Conservation (phyloP, 768 basidiomycete species). For the Russula ochroleuca region DNA sequence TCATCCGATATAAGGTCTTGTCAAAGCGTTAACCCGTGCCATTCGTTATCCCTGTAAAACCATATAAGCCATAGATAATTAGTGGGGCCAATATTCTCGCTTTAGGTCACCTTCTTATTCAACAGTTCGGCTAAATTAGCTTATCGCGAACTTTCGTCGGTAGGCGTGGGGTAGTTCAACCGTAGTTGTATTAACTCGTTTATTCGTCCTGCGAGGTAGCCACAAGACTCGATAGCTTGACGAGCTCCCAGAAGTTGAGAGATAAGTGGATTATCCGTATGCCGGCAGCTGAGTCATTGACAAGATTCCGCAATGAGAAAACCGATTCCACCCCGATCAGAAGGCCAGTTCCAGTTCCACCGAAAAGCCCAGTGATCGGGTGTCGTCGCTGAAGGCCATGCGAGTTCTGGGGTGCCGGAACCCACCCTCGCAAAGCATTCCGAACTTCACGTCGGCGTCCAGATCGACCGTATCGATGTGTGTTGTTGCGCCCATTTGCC, state of each 20-base stretch:
- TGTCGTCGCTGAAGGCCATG: constrained; percentile 4
- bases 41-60: background rate
- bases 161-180: too few relatives aligned
- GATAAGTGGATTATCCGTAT: background rate
- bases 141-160: background rate
- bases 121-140: background rate
- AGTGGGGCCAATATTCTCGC: background rate
- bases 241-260: background rate
- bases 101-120: background rate
- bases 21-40: background rate
- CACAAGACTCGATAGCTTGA: background rate
- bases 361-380: background rate
- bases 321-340: background rate
- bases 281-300: constrained; percentile 2
- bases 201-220: background rate
- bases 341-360: background rate
- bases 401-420: background rate
- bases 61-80: background rate
- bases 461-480: background rate
- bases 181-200: background rate
- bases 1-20: background rate
- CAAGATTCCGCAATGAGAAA: constrained; percentile 1
- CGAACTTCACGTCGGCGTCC: constrained; percentile 4
- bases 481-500: background rate
- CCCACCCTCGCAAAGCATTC: background rate